Base-by-base conservation (phyloP, 202 grass and related monocot genomes). In the Saccharum hybrid region DNA sequence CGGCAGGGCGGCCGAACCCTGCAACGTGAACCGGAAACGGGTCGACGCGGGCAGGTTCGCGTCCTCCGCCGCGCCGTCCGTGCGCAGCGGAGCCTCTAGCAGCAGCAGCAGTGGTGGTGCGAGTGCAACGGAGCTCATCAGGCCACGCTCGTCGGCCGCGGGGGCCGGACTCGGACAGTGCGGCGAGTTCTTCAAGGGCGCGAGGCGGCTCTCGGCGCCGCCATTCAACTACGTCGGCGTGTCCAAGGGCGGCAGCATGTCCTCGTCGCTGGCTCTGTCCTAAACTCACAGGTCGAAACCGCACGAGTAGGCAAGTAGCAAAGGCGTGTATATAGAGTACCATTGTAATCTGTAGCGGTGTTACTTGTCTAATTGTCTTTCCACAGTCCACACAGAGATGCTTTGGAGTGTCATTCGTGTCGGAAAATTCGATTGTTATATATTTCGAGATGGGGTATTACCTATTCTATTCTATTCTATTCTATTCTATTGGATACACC, bases 1-100 rank as follows among this genome's bases (percentile, higher is more conserved):
- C 75, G 48, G 81, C 80, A 57, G 83, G 74, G 39, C 62, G 42
- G 7, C 77, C 33, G 83, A 90, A 68, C 83, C 83, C 83, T 28
- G 31, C 68, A 45, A 33, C 63, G 61, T 7, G 80, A 90, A 63
- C 88, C 69, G 84, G 75, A 90, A 90, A 54, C 74, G 88, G 69
- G 80, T 80, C 23, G 88, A 83, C 30, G 75, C 79, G 0, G 79
- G 62, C 48, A 84, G 87, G 81, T 26, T 66, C 36, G 31, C 76
- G 66, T 33, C 39, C 64, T 51, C n/a, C n/a, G n/a, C n/a, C n/a
- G n/a, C n/a, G n/a, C n/a, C 88, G 63, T 87, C 84, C 14, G 76
- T 83, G 75, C 84, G 84, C 84, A 86, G 88, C 84, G 74, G 81
- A 42, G 68, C 80, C 0, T 3, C 34, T 74, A 46, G 86, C 37